Percentiles rank a stretch among this genome's conserved stretches.
Conservation (phyloP, 176 grass and related monocot species). For the Sorghum bicolor region DNA sequence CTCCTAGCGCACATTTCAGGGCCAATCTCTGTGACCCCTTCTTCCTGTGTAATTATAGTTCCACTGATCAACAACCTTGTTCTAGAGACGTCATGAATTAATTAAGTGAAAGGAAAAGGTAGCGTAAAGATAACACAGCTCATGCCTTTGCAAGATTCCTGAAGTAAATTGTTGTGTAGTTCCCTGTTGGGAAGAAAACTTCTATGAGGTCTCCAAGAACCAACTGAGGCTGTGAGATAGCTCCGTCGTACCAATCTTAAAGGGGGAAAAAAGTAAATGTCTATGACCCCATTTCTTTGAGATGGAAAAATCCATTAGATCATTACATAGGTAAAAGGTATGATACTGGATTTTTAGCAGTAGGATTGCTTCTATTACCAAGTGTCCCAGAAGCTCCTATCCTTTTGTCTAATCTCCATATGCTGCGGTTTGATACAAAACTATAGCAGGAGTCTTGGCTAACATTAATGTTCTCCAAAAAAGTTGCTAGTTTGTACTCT, state of each 20-base stretch:
- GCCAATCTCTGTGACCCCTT: slow-evolving; percentile 53
- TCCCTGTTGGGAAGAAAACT: slow-evolving; percentile 83
- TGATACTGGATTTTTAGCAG: neutral
- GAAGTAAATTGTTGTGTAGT: slow-evolving; percentile 77
- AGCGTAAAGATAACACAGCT: slow-evolving; percentile 1
- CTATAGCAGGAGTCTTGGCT: slow-evolving; percentile 58
- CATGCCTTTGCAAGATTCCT: slow-evolving; percentile 85
- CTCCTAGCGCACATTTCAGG: slow-evolving; percentile 62
- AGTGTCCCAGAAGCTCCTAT: slow-evolving; percentile 47
- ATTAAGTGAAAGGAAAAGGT: neutral
- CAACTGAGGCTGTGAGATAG: slow-evolving; percentile 85
- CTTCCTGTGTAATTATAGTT: slow-evolving; percentile 58
- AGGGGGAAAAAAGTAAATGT: slow-evolving; percentile 1
- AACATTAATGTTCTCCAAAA: slow-evolving; percentile 77
- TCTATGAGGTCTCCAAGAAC: slow-evolving; percentile 89
- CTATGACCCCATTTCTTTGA: neutral
- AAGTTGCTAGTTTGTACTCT: slow-evolving; percentile 77
- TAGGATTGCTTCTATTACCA: slow-evolving; percentile 50
- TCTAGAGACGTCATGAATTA: neutral
- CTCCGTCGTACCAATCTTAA: slow-evolving; percentile 94
- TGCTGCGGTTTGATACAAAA: slow-evolving; percentile 69
- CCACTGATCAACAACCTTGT: slow-evolving; percentile 14
- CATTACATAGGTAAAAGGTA: slow-evolving; percentile 10
- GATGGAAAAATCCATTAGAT: slow-evolving; percentile 12
- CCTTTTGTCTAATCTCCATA: slow-evolving; percentile 94